Evolutionary conservation across 1,284 basidiomycete genomes (phyloP).

Genomic region (Puccinia triticina): DNA sequence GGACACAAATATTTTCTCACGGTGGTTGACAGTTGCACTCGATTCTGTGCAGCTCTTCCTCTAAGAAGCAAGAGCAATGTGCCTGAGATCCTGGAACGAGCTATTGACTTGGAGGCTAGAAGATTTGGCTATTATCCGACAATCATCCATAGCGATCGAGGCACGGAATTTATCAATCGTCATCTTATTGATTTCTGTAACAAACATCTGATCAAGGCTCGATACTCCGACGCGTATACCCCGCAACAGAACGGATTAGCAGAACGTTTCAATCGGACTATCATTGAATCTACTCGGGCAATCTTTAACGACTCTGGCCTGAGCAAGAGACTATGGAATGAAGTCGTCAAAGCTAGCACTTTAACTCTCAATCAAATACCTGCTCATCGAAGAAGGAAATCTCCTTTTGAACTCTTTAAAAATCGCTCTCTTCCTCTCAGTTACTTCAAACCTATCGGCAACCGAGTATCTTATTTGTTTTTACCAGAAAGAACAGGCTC

Average conservation of each 20-base stretch:
- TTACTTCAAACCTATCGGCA: not conserved
- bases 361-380: constrained; percentile 4
- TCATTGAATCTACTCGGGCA: not conserved
- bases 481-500: not conserved
- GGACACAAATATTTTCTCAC: not conserved
- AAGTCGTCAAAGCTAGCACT: not conserved
- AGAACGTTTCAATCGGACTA: not conserved
- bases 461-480: not conserved
- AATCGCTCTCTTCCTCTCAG: not conserved
- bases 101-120: not conserved
- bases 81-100: not conserved
- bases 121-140: not conserved
- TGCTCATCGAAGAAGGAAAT: not conserved
- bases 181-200: not conserved
- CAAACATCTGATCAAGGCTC: not conserved
- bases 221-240: not conserved
- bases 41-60: not conserved
- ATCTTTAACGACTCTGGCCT: not conserved
- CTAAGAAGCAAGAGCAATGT: not conserved
- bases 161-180: not conserved
- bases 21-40: not conserved
- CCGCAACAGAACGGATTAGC: not conserved
- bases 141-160: not conserved
- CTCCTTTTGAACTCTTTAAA: constrained; percentile 5
- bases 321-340: not conserved